Percentiles rank a stretch among this genome's conserved stretches.
These are phyloP conservation scores for Elaeis guineensis DNA, from an alignment of 176 grass and related monocot genomes.

Conservation along the genomic window DNA sequence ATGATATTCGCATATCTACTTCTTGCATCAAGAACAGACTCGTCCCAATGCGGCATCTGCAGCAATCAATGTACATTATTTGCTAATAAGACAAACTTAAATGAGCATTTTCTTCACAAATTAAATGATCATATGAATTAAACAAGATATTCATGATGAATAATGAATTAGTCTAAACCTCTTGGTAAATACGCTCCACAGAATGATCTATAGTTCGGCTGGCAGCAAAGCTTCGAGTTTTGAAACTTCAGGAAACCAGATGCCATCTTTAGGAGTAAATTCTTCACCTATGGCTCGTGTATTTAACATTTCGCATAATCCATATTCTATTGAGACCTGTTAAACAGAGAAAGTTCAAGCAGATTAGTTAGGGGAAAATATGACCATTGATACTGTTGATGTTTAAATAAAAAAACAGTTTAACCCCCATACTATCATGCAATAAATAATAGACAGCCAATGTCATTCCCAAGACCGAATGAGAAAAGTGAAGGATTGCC, in stretches of 20 bases:
- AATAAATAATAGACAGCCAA: too few species aligned
- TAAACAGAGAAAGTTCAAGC: constrained; percentile 1
- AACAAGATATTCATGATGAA: neutral
- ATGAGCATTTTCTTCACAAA: too few species aligned
- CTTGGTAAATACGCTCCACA: constrained; percentile 32
- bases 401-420: too few species aligned
- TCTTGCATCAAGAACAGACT: constrained; percentile 56
- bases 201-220: constrained; percentile 49
- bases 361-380: neutral
- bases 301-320: constrained; percentile 77
- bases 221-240: constrained; percentile 52
- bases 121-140: neutral
- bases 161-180: constrained; percentile 25
- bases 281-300: constrained; percentile 32
- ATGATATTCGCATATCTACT: constrained; percentile 59
- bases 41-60: constrained; percentile 61
- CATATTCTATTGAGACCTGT: constrained; percentile 77
- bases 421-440: too few species aligned
- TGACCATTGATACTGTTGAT: too few species aligned
- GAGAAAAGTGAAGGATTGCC: too few species aligned
- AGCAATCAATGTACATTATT: neutral
- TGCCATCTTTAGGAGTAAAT: constrained; percentile 16
- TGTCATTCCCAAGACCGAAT: too few species aligned
- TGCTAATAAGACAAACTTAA: too few species aligned
- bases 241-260: constrained; percentile 51